Evolutionary conservation across 73 alveolate species (phyloP).

Genomic region (Paramecium sexaurelia): DNA sequence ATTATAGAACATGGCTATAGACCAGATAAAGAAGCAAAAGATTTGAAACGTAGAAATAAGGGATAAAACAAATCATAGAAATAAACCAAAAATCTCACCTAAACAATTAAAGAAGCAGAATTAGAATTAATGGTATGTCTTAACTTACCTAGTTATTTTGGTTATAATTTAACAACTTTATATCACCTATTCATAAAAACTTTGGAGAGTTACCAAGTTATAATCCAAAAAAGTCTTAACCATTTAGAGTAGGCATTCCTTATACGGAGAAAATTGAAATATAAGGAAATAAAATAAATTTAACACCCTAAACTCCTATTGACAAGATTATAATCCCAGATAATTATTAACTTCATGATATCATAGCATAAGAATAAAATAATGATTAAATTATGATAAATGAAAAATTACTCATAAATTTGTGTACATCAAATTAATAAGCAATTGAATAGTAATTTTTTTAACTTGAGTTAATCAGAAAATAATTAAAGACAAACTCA

Average conservation of each 20-base stretch:
- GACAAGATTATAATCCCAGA: neutral
- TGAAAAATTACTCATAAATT: neutral
- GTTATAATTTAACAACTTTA: constrained; percentile 45
- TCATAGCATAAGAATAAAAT: neutral
- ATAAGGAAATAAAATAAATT: neutral
- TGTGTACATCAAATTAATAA: neutral
- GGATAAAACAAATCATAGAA: neutral
- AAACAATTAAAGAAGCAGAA: neutral
- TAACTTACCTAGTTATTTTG: constrained; percentile 16
- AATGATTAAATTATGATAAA: neutral
- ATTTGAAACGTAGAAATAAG: constrained; percentile 25
- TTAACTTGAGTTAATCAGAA: neutral
- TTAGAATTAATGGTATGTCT: constrained; percentile 31
- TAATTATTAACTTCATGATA: neutral
- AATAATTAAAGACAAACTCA: neutral
- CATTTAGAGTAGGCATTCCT: neutral
- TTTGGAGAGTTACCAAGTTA: neutral
- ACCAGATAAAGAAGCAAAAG: constrained; percentile 32
- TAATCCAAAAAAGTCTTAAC: neutral
- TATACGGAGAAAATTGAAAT: neutral
- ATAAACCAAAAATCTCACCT: neutral
- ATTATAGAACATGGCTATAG: neutral
- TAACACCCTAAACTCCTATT: neutral
- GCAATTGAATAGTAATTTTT: neutral
- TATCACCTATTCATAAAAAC: neutral